Evolutionary conservation across 2,329 filamentous ascomycete species (phyloP).

Genomic region (Beauveria scarabaeidicola): DNA sequence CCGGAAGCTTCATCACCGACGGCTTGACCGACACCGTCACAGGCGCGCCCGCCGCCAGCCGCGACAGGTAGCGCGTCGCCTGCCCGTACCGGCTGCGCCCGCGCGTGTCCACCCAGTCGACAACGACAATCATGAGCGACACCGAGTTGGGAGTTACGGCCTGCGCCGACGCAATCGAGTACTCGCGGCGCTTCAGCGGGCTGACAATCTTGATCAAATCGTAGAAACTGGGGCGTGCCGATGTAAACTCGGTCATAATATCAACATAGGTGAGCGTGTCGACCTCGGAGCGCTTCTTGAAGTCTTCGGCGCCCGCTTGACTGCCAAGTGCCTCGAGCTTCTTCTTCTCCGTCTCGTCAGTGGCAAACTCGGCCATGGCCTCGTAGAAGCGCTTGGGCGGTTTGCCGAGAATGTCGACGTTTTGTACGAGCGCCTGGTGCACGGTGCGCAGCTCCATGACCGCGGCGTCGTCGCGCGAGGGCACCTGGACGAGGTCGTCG

Average conservation of each 20-base stretch:
- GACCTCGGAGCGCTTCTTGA: conserved; percentile 85
- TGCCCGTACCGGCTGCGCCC: conserved; percentile 88
- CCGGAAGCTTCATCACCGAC: conserved; percentile 97
- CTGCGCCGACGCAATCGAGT: conserved; percentile 97
- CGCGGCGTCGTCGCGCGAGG: conserved; percentile 67
- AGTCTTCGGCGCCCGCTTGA: conserved; percentile 74
- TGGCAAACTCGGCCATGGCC: conserved; percentile 74
- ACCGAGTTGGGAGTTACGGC: conserved; percentile 87
- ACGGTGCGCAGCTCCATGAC: conserved; percentile 82
- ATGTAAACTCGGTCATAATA: conserved; percentile 79
- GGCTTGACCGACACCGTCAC: conserved; percentile 95
- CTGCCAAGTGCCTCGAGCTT: conserved; percentile 69
- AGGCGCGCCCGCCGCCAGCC: conserved; percentile 63
- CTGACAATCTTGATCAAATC: conserved; percentile 81
- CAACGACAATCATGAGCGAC: conserved; percentile 91
- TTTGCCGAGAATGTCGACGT: conserved; percentile 92
- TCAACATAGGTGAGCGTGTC: conserved; percentile 90
- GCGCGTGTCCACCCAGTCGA: conserved; percentile 84
- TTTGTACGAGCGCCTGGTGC: conserved; percentile 84
- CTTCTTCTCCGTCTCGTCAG: conserved; percentile 72
- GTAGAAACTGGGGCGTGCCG: conserved; percentile 79
- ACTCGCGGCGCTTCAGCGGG: conserved; percentile 93
- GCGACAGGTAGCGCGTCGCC: conserved; percentile 81
- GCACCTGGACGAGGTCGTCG: conserved; percentile 82
- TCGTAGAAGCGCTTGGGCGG: conserved; percentile 99